A percentile compares a stretch with the other conserved stretches of the same genome.
Evolutionary conservation across 2,329 filamentous ascomycete genomes (phyloP).

Genomic region (Phaeosphaeriaceae sp.): DNA sequence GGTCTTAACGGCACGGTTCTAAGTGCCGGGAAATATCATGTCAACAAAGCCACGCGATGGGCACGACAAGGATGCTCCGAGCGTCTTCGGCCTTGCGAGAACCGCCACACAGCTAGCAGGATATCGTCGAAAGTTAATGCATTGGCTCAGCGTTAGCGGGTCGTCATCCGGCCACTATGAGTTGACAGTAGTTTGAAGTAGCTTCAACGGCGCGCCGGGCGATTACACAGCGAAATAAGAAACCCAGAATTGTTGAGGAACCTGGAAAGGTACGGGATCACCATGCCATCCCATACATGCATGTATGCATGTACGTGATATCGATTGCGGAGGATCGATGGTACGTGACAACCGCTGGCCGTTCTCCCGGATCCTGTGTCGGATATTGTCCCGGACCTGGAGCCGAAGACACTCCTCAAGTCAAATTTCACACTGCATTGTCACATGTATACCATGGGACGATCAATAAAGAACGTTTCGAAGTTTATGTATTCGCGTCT

Average conservation of each 20-base stretch:
- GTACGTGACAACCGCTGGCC: background rate
- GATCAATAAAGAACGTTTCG: slow-evolving; percentile 27
- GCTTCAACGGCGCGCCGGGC: slow-evolving; percentile 16
- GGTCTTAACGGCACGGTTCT: background rate
- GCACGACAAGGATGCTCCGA: background rate
- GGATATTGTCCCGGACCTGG: background rate
- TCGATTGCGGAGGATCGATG: background rate
- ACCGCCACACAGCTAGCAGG: slow-evolving; percentile 4
- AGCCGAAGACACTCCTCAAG: background rate
- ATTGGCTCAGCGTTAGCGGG: slow-evolving; percentile 12
- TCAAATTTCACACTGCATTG: slow-evolving; percentile 2
- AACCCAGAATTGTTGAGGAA: slow-evolving; percentile 1
- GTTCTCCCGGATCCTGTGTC: background rate
- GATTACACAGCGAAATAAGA: slow-evolving; percentile 7
- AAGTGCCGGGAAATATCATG: background rate
- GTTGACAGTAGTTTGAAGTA: slow-evolving; percentile 15
- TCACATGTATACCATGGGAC: background rate
- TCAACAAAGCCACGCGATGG: background rate
- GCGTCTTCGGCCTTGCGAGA: slow-evolving; percentile 2
- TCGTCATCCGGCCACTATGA: slow-evolving; percentile 15
- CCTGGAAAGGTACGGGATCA: background rate
- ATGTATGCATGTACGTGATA: background rate
- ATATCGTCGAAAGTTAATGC: slow-evolving; percentile 10
- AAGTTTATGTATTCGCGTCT: slow-evolving; percentile 31
- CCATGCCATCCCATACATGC: slow-evolving; percentile 1